phyloP scores from a whole-genome alignment of 1,284 basidiomycete species.

The Schizophyllum amplum region DNA sequence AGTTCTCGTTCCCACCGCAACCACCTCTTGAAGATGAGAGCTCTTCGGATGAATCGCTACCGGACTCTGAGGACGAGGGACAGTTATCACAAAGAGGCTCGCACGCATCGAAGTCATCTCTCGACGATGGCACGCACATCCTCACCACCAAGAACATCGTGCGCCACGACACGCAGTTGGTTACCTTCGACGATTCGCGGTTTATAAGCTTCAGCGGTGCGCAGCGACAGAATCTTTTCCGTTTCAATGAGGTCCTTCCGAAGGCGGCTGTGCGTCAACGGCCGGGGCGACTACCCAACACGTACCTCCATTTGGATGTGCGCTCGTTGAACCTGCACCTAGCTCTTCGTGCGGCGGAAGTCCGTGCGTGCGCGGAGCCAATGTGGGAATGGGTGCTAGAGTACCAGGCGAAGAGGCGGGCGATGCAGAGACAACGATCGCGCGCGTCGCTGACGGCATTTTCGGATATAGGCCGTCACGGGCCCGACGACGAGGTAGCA shows the following conservation, averaged over 20 bases:
- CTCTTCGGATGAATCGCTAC: conserved; percentile 5
- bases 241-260: conserved; percentile 2
- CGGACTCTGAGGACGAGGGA: conserved; percentile 23
- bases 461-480: background rate
- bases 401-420: conserved; percentile 18
- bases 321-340: conserved; percentile 53
- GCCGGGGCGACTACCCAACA: conserved; percentile 35
- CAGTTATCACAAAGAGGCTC: too few species aligned
- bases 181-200: conserved; percentile 32
- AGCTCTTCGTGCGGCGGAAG: conserved; percentile 44
- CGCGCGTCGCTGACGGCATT: conserved; percentile 5
- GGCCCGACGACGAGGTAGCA: conserved; percentile 17
- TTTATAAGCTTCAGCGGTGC: background rate
- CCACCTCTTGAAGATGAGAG: conserved; percentile 11
- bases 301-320: conserved; percentile 43
- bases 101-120: too few species aligned
- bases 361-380: conserved; percentile 56
- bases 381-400: conserved; percentile 70
- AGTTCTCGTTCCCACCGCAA: conserved; percentile 47
- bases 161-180: conserved; percentile 30
- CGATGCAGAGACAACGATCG: conserved; percentile 11
- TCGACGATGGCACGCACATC: background rate
- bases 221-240: conserved; percentile 1
- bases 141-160: background rate
- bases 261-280: conserved; percentile 13